These are phyloP conservation scores for Clonostachys chloroleuca DNA, from an alignment of 2,329 filamentous ascomycete species.

Conservation along the genomic window DNA sequence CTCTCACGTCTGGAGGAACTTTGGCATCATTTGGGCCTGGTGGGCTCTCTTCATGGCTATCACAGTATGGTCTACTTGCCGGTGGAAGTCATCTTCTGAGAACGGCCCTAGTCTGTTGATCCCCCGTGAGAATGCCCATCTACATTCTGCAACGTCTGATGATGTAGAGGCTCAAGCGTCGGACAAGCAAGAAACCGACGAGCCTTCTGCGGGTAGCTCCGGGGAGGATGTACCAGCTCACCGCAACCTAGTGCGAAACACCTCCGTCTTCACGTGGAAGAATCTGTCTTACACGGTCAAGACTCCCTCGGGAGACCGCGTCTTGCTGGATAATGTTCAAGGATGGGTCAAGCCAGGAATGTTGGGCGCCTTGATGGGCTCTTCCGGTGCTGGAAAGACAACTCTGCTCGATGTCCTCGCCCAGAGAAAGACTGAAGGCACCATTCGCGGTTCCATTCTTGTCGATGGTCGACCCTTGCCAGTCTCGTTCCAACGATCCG, in stretches of 20 bases:
- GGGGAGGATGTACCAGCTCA: conserved; percentile 1
- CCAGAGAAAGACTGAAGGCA: conserved; percentile 52
- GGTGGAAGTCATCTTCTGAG: conserved; percentile 50
- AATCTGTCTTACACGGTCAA: conserved; percentile 67
- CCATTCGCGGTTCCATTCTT: conserved; percentile 62
- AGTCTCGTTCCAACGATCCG: conserved; percentile 51
- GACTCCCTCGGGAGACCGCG: conserved; percentile 54
- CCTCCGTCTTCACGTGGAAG: conserved; percentile 70
- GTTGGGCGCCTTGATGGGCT: conserved; percentile 72
- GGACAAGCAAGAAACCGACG: conserved; percentile 10
- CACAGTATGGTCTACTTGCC: conserved; percentile 52
- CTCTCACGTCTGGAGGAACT: conserved; percentile 52
- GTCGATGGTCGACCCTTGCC: conserved; percentile 56
- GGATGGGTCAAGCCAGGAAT: conserved; percentile 91
- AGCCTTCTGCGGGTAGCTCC: not conserved
- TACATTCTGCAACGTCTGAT: conserved; percentile 15
- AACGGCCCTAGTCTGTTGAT: conserved; percentile 53
- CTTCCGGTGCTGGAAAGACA: conserved; percentile 41
- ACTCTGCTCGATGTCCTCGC: conserved; percentile 36
- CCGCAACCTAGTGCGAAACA: conserved; percentile 51
- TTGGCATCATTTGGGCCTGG: conserved; percentile 59
- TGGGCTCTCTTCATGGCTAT: conserved; percentile 55
- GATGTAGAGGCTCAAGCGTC: conserved; percentile 45
- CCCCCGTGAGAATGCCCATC: conserved; percentile 52
- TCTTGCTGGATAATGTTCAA: conserved; percentile 73